phyloP scores from a whole-genome alignment of 2,329 filamentous ascomycete species.

The Pseudocercospora cruenta region DNA sequence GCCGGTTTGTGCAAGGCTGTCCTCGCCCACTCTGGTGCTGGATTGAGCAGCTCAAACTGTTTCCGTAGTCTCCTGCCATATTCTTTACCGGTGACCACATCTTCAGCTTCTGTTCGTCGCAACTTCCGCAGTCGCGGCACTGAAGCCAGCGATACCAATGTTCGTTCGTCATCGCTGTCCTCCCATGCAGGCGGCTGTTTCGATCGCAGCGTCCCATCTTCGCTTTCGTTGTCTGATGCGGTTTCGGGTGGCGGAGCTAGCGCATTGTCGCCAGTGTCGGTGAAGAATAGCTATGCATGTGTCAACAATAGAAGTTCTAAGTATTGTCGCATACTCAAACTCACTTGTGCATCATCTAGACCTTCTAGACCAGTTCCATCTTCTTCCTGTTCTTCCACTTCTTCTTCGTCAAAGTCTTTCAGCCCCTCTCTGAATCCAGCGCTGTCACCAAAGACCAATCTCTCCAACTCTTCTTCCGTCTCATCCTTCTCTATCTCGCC shows the following conservation, averaged over 20 bases:
- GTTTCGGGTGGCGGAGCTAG: conserved; percentile 45
- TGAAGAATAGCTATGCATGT: conserved; percentile 69
- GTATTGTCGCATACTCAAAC: conserved; percentile 32
- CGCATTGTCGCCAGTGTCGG: conserved; percentile 65
- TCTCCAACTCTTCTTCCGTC: conserved; percentile 57
- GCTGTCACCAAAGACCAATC: conserved; percentile 84
- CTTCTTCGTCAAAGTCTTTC: conserved; percentile 57
- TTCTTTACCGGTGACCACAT: conserved; percentile 82
- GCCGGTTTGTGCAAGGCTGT: conserved; percentile 46
- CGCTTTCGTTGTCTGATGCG: conserved; percentile 47
- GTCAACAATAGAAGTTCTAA: conserved; percentile 15
- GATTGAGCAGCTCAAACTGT: conserved; percentile 66
- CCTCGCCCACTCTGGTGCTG: conserved; percentile 64
- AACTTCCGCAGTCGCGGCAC: conserved; percentile 80
- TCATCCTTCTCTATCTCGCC: conserved; percentile 36
- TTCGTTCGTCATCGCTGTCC: conserved; percentile 91
- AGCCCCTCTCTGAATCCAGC: conserved; percentile 78
- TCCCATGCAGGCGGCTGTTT: conserved; percentile 72
- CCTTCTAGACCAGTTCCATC: conserved; percentile 56
- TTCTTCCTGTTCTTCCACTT: conserved; percentile 52
- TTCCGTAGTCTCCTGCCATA: conserved; percentile 79
- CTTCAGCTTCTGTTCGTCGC: conserved; percentile 77
- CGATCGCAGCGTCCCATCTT: conserved; percentile 42
- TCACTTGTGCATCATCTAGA: conserved; percentile 73
- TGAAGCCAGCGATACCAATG: conserved; percentile 79